A percentile compares a stretch with the other conserved stretches of the same genome.
phyloP scores from a whole-genome alignment of 441 rosid genomes.

The Flueggea neowawraea region DNA sequence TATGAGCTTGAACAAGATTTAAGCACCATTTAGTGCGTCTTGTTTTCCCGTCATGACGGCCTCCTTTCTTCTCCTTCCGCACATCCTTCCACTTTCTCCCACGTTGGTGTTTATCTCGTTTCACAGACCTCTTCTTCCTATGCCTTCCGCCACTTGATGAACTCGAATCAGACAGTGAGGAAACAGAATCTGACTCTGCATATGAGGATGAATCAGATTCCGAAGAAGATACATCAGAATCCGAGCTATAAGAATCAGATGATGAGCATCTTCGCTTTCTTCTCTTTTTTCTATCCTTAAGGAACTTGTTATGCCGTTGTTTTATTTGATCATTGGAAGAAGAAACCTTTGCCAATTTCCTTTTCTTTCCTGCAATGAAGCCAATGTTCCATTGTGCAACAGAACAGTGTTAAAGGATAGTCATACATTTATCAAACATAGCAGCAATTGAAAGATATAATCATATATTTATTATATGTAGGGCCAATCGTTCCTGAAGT shows the following conservation, averaged over 20 bases:
- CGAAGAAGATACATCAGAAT: slow-evolving; percentile 33
- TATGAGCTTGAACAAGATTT: not conserved
- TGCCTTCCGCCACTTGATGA: slow-evolving; percentile 67
- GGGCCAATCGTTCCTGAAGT: slow-evolving; percentile 5
- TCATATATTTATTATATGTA: not conserved
- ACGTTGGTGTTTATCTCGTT: slow-evolving; percentile 40
- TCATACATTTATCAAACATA: no score
- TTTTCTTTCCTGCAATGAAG: slow-evolving; percentile 49
- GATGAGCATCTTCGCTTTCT: slow-evolving; percentile 74
- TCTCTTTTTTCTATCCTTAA: slow-evolving; percentile 54
- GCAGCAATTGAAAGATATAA: no score
- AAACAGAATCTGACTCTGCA: slow-evolving; percentile 48
- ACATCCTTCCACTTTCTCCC: slow-evolving; percentile 45
- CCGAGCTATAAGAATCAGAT: slow-evolving; percentile 24
- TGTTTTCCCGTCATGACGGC: slow-evolving; percentile 34
- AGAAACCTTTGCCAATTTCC: slow-evolving; percentile 45
- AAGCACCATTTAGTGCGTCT: slow-evolving; percentile 39
- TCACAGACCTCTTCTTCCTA: slow-evolving; percentile 59
- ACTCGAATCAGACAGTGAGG: slow-evolving; percentile 56
- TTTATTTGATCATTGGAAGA: slow-evolving; percentile 45
- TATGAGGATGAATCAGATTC: slow-evolving; percentile 37
- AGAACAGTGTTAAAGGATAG: no score
- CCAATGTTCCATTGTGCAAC: not conserved
- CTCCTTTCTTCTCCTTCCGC: slow-evolving; percentile 44
- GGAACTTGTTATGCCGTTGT: slow-evolving; percentile 43